These are phyloP conservation scores for Tirmania nivea DNA, from an alignment of 495 filamentous ascomycete species.

Conservation along the genomic window DNA sequence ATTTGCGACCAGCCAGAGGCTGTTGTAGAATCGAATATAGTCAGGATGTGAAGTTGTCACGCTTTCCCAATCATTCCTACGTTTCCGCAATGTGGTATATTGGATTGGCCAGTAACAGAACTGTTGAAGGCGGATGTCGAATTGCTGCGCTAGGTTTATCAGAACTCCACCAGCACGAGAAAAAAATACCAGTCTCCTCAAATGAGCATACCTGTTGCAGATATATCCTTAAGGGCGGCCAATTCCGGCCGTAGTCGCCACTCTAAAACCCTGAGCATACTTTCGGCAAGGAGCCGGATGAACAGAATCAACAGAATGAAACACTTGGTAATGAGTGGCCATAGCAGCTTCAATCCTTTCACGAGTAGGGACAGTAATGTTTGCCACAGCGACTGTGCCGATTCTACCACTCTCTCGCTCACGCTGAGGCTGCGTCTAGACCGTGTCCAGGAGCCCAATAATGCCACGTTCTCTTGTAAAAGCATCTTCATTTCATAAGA, in stretches of 20 bases:
- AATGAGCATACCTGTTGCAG: conserved; percentile 38
- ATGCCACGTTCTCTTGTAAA: conserved; percentile 65
- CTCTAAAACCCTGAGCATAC: conserved; percentile 58
- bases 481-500: conserved; percentile 68
- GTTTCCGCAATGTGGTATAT: conserved; percentile 68
- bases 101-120: conserved; percentile 99
- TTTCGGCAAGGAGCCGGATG: conserved; percentile 65
- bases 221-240: conserved; percentile 81
- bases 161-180: not conserved
- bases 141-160: conserved; percentile 50
- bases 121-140: conserved; percentile 92
- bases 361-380: conserved; percentile 48
- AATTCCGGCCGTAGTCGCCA: conserved; percentile 65
- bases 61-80: conserved; percentile 87
- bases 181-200: not conserved
- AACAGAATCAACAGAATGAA: conserved; percentile 59
- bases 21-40: conserved; percentile 98
- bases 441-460: conserved; percentile 44
- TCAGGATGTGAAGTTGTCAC: conserved; percentile 88
- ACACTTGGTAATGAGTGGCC: conserved; percentile 47
- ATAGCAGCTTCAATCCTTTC: conserved; percentile 50
- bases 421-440: conserved; percentile 74
- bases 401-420: conserved; percentile 84
- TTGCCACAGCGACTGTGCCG: conserved; percentile 64
- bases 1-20: conserved; percentile 94